These are phyloP conservation scores for Gonium pectorale DNA, from an alignment of 139 green algal species.

Conservation along the genomic window DNA sequence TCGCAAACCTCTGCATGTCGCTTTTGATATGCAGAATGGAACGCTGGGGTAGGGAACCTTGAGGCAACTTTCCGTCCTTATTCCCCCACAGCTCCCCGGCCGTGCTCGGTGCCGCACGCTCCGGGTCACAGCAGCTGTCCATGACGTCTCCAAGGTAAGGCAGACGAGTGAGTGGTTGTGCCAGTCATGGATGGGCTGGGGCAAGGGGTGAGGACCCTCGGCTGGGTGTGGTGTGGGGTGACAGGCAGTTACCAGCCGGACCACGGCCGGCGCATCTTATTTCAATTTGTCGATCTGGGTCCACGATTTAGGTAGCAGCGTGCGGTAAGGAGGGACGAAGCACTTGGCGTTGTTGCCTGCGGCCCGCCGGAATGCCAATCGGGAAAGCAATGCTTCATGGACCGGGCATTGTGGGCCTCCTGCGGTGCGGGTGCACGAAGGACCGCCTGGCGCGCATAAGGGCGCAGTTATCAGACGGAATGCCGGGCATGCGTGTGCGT, in stretches of 20 bases:
- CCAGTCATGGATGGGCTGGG: background rate
- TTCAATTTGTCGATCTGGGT: background rate
- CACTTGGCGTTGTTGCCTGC: too few species aligned
- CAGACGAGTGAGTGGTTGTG: background rate
- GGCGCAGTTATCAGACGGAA: too few species aligned
- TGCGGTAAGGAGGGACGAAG: too few species aligned
- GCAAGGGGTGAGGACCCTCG: too few species aligned
- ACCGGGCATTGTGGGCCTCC: background rate
- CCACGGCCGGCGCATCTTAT: background rate
- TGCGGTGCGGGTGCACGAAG: background rate
- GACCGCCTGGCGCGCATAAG: too few species aligned
- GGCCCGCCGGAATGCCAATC: background rate
- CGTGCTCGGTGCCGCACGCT: conserved; percentile 7
- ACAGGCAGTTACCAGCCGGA: background rate
- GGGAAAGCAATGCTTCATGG: background rate
- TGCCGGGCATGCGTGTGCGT: too few species aligned
- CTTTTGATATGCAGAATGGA: background rate
- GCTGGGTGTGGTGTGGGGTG: background rate
- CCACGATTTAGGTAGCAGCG: too few species aligned
- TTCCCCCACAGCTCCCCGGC: background rate
- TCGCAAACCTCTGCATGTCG: background rate
- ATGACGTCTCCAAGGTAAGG: conserved; percentile 29
- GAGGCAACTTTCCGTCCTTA: background rate
- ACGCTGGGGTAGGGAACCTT: too few species aligned
- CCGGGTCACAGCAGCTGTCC: background rate